Evolutionary conservation across 805 yeast species (phyloP), one percentile per base, ranked within the genome.

Genomic region (Debaryomyces tyrocola): DNA sequence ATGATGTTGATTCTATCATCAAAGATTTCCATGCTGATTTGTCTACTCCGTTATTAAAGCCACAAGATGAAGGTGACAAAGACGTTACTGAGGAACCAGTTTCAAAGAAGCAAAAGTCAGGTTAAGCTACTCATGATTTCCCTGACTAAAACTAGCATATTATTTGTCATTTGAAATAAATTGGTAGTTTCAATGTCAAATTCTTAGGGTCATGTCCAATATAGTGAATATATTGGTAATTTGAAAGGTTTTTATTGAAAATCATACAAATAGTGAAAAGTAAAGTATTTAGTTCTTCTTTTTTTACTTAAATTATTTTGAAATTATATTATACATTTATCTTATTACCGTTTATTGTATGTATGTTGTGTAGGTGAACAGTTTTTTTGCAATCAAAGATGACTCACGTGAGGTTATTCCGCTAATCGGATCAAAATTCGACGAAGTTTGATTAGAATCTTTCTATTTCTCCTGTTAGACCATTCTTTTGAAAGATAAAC

Each of bases 1-100:
- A 79, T 53, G 84, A 79, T 61, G 84, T 79, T 38, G 84, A 79
- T 61, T 78, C 83, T 14, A 79, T 79, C 47, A 79, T 79, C 56
- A 77, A 78, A 61, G 78, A 76, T 49, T 79, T 63, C 69, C 83
- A 79, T 52, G 67, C 78, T 31, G 78, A 70, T 43, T 57, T 69
- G 27, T 14, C 62, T 17, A 67, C 70, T 11, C 75, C 74, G 14
- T 48, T 56, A 18, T 55, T 62, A 44, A 52, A 48, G 11, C 63
- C 70, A 20, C 49, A 37, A 8, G 34, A 4, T 31, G 34, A 31
- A 8, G 34, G 34, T 11, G 62, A 60, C 36, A 55, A 54, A 31
- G 63, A 63, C 20, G 62, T 55, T 44, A 50, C 35, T 17, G 42
- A 39, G 9, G 69, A 64, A 52, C 73, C 70, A 42, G 70, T 62